phyloP scores from a whole-genome alignment of 108 stramenopile genomes.

The Conticribra guillardii region DNA sequence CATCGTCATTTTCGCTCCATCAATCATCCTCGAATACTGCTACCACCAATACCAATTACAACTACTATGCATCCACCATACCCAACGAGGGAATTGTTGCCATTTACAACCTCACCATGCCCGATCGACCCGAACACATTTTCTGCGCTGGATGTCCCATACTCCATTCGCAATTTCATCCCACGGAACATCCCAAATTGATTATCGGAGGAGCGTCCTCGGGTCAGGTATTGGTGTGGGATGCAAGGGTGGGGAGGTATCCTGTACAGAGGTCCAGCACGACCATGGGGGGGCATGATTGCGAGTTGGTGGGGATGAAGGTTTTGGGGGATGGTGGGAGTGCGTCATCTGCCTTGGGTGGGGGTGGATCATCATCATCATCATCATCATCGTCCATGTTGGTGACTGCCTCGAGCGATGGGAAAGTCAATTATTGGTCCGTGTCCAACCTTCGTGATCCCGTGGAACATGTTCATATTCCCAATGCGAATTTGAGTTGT shows the following conservation, averaged over 20 bases:
- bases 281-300: conserved; percentile 67
- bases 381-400: conserved; percentile 62
- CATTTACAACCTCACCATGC: conserved; percentile 86
- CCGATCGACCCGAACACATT: conserved; percentile 83
- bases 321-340: conserved; percentile 24
- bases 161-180: conserved; percentile 75
- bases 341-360: too few species aligned
- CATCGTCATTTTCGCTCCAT: conserved; percentile 69
- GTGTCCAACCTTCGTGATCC: conserved; percentile 85
- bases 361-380: too few species aligned
- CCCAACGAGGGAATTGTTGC: conserved; percentile 75
- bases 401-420: conserved; percentile 78
- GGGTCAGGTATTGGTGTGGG: conserved; percentile 89
- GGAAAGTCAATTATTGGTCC: conserved; percentile 84
- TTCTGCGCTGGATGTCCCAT: conserved; percentile 88
- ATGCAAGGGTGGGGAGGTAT: conserved; percentile 80
- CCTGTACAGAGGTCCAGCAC: conserved; percentile 78
- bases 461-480: conserved; percentile 60
- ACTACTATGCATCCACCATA: conserved; percentile 14
- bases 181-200: conserved; percentile 79
- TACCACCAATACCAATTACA: conserved; percentile 20
- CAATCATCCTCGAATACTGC: conserved; percentile 10
- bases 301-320: conserved; percentile 66
- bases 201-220: conserved; percentile 77
- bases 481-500: conserved; percentile 76